A percentile compares a stretch with the other conserved stretches of the same genome.
Conservation (phyloP, 2,329 filamentous ascomycete genomes). For the Plectosphaerella sp. region DNA sequence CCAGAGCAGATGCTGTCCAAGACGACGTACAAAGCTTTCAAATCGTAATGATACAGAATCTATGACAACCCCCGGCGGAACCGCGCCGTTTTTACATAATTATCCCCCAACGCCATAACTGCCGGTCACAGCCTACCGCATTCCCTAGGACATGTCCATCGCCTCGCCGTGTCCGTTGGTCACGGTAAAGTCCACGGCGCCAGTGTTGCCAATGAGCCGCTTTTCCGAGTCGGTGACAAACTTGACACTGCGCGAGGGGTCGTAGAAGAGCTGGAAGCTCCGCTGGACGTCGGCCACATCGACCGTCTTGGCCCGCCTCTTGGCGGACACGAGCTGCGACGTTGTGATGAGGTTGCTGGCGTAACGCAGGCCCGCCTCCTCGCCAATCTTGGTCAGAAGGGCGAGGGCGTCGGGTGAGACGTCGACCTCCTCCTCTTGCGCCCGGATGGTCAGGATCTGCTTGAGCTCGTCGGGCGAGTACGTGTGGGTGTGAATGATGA, state of each 20-base stretch:
- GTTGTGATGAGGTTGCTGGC: slow-evolving; percentile 98
- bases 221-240: slow-evolving; percentile 90
- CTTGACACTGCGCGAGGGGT: slow-evolving; percentile 79
- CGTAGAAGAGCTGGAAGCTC: slow-evolving; percentile 92
- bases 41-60: slow-evolving; percentile 9
- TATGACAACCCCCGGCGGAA: slow-evolving; percentile 9
- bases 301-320: slow-evolving; percentile 81
- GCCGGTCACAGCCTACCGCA: slow-evolving; percentile 41
- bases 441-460: slow-evolving; percentile 87
- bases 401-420: slow-evolving; percentile 85
- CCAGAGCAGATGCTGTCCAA: too few species aligned
- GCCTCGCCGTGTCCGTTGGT: slow-evolving; percentile 49
- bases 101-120: slow-evolving; percentile 8
- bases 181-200: slow-evolving; percentile 66
- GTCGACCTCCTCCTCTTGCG: slow-evolving; percentile 94
- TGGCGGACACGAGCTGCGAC: slow-evolving; percentile 79
- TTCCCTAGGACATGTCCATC: slow-evolving; percentile 46
- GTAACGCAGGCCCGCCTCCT: slow-evolving; percentile 88
- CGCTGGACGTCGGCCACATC: slow-evolving; percentile 85
- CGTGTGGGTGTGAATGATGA: slow-evolving; percentile 89
- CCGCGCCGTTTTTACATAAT: slow-evolving; percentile 9
- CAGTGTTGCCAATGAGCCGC: slow-evolving; percentile 84
- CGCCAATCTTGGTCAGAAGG: slow-evolving; percentile 89
- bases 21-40: too few species aligned
- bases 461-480: slow-evolving; percentile 83